Base-by-base conservation (phyloP, 306 rosid species). In the Ammopiptanthus mongolicus region DNA sequence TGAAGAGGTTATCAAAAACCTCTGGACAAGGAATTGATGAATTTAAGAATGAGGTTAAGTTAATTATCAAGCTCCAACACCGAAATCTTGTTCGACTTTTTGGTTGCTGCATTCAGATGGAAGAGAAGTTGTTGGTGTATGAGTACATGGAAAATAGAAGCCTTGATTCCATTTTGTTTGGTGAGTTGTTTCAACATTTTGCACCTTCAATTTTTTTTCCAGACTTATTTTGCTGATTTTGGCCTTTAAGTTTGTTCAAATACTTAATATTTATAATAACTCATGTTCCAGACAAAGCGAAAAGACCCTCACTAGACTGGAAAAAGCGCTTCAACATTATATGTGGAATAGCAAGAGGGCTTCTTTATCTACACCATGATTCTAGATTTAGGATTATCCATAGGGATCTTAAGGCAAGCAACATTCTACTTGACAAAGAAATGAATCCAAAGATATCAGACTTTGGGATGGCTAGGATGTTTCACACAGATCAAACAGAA, bases 401-500 rank as follows among this genome's bases (percentile, higher is more conserved):
- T 19, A 90, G 97, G 21, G 98, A 91, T 78, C 89, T 91, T 58
- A 91, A 91, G 75, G 89, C 91, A 28, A 87, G 97, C 79, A 91
- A 91, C 8, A 63, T 91, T 76, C 71, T 91, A 17, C 95, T 91
- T 11, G 95, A 91, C 42, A 70, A 53, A 23, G 88, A 89, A 50
- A 74, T 88, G 86, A 85, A 69, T 1, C 97, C 97, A 5, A 91
- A 89, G 71, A 91, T 89, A 76, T 91, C 95, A 0, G 97, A 91
- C 19, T 91, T 91, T 80, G 97, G 97, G 6, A 87, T 91, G 92
- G 97, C 97, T 2, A 82, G 91, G 74, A 88, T 91, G 36, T 87
- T 91, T 63, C 78, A 82, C 21, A 64, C 62, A 21, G 77, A 89
- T 66, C 91, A 91, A 6, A 84, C 87, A 11, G 86, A 84, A 80